These are phyloP conservation scores for Lentinula raphanica DNA, from an alignment of 768 basidiomycete genomes.

Conservation along the genomic window DNA sequence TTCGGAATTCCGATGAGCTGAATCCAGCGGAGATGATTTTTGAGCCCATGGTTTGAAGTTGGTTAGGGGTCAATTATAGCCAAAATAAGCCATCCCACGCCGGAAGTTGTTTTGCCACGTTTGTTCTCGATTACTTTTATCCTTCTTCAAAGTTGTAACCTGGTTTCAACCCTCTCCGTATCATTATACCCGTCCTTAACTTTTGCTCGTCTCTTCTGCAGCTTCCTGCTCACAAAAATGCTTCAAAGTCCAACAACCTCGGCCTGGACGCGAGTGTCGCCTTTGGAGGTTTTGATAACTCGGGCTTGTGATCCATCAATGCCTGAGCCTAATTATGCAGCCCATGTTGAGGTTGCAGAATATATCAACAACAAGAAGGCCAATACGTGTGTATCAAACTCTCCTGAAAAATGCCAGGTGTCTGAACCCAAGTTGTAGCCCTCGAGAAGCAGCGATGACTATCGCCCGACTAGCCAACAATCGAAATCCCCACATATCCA, in stretches of 20 bases:
- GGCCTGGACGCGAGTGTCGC: constrained; percentile 52
- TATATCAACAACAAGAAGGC: constrained; percentile 93
- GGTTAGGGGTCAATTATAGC: no score
- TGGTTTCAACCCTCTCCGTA: no score
- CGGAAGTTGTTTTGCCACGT: no score
- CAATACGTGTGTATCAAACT: constrained; percentile 63
- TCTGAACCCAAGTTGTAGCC: constrained; percentile 36
- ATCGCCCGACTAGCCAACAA: constrained; percentile 84
- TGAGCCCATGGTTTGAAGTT: no score
- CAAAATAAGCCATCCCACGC: no score
- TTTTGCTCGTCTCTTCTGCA: no score
- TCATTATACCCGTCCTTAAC: no score
- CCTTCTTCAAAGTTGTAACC: no score
- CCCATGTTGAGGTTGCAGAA: constrained; percentile 91
- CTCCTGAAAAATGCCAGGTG: not conserved
- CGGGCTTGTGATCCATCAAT: constrained; percentile 84
- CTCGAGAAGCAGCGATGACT: constrained; percentile 87
- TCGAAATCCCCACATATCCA: constrained; percentile 85
- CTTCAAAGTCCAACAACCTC: constrained; percentile 43
- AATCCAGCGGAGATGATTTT: no score
- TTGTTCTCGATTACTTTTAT: no score
- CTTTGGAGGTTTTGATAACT: constrained; percentile 66
- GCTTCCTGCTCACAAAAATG: constrained; percentile 27
- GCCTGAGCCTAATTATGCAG: constrained; percentile 85
- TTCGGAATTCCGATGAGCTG: no score